Percentiles rank a stretch among this genome's conserved stretches.
Evolutionary conservation across 2,329 filamentous ascomycete species (phyloP).

Genomic region (Penicillium expansum): DNA sequence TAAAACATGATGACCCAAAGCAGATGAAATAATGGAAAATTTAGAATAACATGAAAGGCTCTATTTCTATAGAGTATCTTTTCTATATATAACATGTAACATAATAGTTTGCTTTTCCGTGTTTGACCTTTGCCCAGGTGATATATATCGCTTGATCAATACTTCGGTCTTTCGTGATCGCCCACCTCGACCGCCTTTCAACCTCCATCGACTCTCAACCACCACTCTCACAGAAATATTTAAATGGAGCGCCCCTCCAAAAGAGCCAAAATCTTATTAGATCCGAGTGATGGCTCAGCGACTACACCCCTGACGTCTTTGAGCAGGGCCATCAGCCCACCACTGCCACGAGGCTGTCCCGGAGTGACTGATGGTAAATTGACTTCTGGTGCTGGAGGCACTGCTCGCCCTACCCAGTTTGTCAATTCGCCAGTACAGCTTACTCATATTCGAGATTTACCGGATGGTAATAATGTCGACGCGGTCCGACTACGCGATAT

Average conservation of each 20-base stretch:
- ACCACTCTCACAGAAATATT: not conserved
- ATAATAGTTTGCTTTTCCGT: too few species aligned
- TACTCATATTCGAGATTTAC: constrained; percentile 65
- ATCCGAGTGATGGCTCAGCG: not conserved
- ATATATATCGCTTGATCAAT: not conserved
- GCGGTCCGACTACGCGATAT: constrained; percentile 65
- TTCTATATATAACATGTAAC: not conserved
- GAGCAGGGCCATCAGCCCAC: constrained; percentile 3
- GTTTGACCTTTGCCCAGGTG: too few species aligned
- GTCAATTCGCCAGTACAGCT: constrained; percentile 65
- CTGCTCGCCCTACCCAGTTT: not conserved
- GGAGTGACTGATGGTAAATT: not conserved
- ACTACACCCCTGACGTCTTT: not conserved
- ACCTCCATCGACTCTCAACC: not conserved
- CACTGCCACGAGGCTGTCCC: not conserved
- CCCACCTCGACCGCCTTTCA: constrained; percentile 3
- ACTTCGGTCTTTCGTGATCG: not conserved
- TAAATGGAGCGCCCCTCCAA: constrained; percentile 5
- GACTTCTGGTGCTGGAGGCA: not conserved
- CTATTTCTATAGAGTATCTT: not conserved
- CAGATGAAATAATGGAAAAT: too few species aligned
- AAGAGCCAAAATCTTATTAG: not conserved
- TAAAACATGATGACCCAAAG: too few species aligned
- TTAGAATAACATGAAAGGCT: not conserved
- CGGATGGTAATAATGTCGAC: constrained; percentile 60